Evolutionary conservation across 2,329 filamentous ascomycete genomes (phyloP), one percentile per base, ranked within the genome.

Genomic region (Fusarium papillatum): DNA sequence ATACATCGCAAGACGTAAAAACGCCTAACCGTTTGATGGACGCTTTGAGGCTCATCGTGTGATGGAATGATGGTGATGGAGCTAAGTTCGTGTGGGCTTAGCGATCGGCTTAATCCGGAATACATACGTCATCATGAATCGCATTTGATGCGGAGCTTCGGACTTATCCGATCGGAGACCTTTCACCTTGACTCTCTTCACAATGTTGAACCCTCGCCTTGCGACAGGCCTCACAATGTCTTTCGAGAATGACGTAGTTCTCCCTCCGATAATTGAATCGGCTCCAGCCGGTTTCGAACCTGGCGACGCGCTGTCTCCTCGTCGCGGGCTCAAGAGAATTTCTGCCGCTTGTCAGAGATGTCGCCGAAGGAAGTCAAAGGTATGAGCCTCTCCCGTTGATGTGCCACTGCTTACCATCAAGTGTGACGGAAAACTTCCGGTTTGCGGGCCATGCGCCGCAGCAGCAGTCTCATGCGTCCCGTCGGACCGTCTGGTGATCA

Each of bases 291-390:
- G 24, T 9, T 53, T 64, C 29, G 73, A 68, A 1, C n/a, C 60
- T 11, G 70, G 66, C 11, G 59, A 60, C 7, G 55, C 66, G 50
- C 70, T 22, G 16, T 76, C 73, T 2, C 63, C 70, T 17, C 74
- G 76, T 1, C 74, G 73, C 14, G 76, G 76, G 0, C 53, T 78
- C 7, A 79, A 77, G 41, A 69, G 76, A 17, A 76, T 69, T 11
- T 74, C 76, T 3, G 76, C 76, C 1, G 76, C 76, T 1, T 78
- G 76, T 17, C 72, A 78, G 36, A 65, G 76, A 68, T 78, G 76
- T 11, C 76, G 76, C 7, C 73, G 76, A 9, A 71, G 76, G 19
- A 78, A 78, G 43, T 74, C 77, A 66, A 78, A 79, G 64, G 73
- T 71, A 71, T 19, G 74, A 31, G 6, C 53, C 36, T 61, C 34